These are phyloP conservation scores for Leucoagaricus sp. DNA, from an alignment of 1,284 basidiomycete species.

Conservation along the genomic window DNA sequence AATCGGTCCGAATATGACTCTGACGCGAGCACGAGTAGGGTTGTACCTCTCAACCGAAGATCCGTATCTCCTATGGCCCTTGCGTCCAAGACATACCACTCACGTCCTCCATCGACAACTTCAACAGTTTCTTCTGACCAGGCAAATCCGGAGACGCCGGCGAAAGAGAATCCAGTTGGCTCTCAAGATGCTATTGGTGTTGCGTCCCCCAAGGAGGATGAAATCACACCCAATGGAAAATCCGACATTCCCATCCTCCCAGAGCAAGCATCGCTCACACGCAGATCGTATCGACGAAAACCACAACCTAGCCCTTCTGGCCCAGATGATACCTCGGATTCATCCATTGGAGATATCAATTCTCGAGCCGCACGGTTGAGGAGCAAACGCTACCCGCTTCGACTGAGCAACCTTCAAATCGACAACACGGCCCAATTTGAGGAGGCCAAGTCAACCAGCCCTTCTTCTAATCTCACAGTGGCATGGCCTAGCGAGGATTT, in stretches of 20 bases:
- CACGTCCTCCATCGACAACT: conserved; percentile 25
- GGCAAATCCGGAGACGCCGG: conserved; percentile 5
- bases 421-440: conserved; percentile 38
- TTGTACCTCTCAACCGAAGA: conserved; percentile 63
- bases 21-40: conserved; percentile 51
- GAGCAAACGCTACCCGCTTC: conserved; percentile 47
- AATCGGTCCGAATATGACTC: conserved; percentile 54
- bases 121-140: conserved; percentile 31
- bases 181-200: not conserved
- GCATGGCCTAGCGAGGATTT: conserved; percentile 54
- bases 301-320: conserved; percentile 7
- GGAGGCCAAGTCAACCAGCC: conserved; percentile 33
- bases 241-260: conserved; percentile 3
- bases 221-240: conserved; percentile 5
- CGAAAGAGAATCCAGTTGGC: not conserved
- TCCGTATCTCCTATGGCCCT: conserved; percentile 73
- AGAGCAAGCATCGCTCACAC: conserved; percentile 4
- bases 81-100: conserved; percentile 38
- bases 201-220: conserved; percentile 8
- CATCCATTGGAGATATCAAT: conserved; percentile 37
- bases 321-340: conserved; percentile 47
- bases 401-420: conserved; percentile 49
- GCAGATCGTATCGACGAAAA: conserved; percentile 10
- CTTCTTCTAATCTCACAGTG: conserved; percentile 43
- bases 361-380: conserved; percentile 46